Evolutionary conservation across 305 asterid species (phyloP).

Genomic region (Solanum hybrid): DNA sequence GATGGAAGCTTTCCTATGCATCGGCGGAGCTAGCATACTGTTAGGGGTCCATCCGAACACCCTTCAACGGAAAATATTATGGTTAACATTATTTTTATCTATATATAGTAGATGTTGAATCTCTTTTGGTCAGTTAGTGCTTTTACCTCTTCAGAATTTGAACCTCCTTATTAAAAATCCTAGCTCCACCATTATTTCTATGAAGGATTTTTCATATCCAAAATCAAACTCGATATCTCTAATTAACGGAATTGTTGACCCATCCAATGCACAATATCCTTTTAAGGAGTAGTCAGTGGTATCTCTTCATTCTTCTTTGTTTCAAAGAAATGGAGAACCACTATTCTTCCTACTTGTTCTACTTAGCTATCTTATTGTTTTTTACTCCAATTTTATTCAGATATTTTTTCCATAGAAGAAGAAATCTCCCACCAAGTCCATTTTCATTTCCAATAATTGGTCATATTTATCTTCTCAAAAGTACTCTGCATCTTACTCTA

Average conservation of each 20-base stretch:
- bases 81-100: too few relatives aligned
- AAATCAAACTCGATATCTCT: too few relatives aligned
- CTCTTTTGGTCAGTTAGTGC: too few relatives aligned
- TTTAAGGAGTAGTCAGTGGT: neutral
- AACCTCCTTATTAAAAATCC: too few relatives aligned
- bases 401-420: neutral
- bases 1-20: neutral
- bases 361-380: neutral
- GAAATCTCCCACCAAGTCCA: conserved; percentile 24
- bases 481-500: conserved; percentile 5
- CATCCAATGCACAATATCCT: neutral
- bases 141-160: too few relatives aligned
- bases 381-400: neutral
- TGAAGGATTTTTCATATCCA: too few relatives aligned
- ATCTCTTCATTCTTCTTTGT: neutral
- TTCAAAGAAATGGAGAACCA: neutral
- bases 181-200: fast-evolving
- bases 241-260: neutral
- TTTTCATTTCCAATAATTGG: conserved; percentile 21
- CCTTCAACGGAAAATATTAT: neutral
- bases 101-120: too few relatives aligned
- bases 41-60: neutral
- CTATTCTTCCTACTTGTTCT: neutral
- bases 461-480: conserved; percentile 18
- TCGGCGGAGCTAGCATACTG: neutral